A percentile compares a stretch with the other conserved stretches of the same genome.
Evolutionary conservation across 2,329 filamentous ascomycete species (phyloP).

Genomic region (Helotiales sp.): DNA sequence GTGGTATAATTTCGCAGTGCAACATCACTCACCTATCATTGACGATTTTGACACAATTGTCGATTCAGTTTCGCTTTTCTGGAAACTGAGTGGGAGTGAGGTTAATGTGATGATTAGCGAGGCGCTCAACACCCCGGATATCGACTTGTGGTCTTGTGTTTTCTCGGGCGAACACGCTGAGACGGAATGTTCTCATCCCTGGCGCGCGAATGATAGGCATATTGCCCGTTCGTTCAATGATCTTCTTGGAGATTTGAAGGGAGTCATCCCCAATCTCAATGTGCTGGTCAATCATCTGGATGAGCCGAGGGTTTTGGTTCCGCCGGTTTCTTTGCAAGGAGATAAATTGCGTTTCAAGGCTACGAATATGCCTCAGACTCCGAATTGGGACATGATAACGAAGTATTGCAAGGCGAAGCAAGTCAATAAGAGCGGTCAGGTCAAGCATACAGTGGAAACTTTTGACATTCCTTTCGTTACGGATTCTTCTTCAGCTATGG

Average conservation of each 20-base stretch:
- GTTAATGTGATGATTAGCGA: not conserved
- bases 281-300: conserved; percentile 14
- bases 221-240: not conserved
- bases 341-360: not conserved
- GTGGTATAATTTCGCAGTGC: conserved; percentile 7
- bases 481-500: not conserved
- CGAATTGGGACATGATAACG: not conserved
- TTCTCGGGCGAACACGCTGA: not conserved
- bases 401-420: not conserved
- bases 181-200: not conserved
- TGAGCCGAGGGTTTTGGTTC: conserved; percentile 8
- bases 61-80: not conserved
- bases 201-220: conserved; percentile 9
- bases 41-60: conserved; percentile 13
- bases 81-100: not conserved
- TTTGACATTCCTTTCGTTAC: not conserved
- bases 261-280: not conserved
- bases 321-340: not conserved
- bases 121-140: not conserved
- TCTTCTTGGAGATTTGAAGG: not conserved
- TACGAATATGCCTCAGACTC: not conserved
- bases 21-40: conserved; percentile 7
- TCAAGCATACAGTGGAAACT: not conserved
- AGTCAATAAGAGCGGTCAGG: not conserved
- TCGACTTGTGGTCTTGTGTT: not conserved